phyloP scores from a whole-genome alignment of 805 yeast species.

The Babjeviella inositovora region DNA sequence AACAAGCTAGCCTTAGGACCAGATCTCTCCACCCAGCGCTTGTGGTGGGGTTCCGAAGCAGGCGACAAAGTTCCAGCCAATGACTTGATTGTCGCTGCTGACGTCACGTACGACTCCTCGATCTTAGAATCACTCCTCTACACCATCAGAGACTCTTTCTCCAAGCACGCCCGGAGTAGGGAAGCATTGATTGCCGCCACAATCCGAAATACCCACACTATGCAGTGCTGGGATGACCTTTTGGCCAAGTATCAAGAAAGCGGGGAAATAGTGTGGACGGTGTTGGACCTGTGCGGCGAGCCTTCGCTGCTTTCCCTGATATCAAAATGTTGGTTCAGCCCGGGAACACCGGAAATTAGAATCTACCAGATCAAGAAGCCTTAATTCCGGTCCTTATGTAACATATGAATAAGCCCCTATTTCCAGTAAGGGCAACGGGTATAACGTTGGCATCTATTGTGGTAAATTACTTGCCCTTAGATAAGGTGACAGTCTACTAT shows the following conservation, averaged over 20 bases:
- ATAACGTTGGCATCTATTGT: no score
- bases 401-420: no score
- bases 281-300: no score
- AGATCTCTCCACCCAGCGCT: slow-evolving; percentile 13
- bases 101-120: slow-evolving; percentile 68
- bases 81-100: slow-evolving; percentile 54
- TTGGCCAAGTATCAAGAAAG: no score
- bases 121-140: slow-evolving; percentile 37
- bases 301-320: no score
- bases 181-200: slow-evolving; percentile 55
- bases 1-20: slow-evolving; percentile 16
- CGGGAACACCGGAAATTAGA: slow-evolving; percentile 6
- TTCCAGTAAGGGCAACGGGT: no score
- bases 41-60: slow-evolving; percentile 46
- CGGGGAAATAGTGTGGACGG: no score
- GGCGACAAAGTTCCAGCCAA: slow-evolving; percentile 20
- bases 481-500: no score
- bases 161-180: slow-evolving; percentile 5
- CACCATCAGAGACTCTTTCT: slow-evolving; percentile 23
- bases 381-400: no score
- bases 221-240: no score
- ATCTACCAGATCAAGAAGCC: slow-evolving; percentile 1
- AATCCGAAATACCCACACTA: slow-evolving; percentile 33
- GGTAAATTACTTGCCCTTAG: no score
- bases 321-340: slow-evolving; percentile 10